These are phyloP conservation scores for Schizochytrium sp. DNA, from an alignment of 108 stramenopile species.

Conservation along the genomic window DNA sequence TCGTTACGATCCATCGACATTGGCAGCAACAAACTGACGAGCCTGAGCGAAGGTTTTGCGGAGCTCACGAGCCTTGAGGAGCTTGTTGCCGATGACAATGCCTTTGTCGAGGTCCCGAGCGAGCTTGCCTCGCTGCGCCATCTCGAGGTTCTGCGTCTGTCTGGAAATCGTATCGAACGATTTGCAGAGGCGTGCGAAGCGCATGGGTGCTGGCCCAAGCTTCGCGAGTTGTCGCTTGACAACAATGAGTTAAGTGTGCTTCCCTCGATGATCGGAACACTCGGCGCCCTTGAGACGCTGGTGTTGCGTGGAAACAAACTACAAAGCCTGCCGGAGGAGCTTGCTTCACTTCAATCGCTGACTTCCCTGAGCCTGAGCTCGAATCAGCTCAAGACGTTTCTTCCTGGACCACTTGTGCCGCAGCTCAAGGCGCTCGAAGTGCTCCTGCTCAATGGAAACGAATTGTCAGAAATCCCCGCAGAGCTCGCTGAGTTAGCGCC, in stretches of 20 bases:
- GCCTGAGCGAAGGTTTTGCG: background rate
- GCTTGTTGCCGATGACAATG: background rate
- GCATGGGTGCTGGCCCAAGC: background rate
- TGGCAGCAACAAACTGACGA: background rate
- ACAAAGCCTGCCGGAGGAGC: background rate
- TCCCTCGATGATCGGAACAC: background rate
- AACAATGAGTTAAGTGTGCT: background rate
- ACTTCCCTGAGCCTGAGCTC: background rate
- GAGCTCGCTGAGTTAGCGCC: background rate
- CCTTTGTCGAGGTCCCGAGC: background rate
- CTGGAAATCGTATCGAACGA: background rate
- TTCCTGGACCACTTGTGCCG: background rate
- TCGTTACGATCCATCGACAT: background rate
- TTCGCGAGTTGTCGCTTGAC: background rate
- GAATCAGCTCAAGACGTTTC: background rate
- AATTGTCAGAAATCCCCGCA: background rate
- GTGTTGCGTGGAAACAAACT: background rate
- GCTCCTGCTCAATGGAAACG: background rate
- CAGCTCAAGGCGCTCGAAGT: background rate
- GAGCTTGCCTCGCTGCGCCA: background rate
- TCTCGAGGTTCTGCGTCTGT: background rate
- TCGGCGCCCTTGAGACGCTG: background rate
- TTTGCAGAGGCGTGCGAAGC: background rate
- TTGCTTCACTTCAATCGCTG: background rate
- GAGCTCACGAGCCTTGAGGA: background rate